Conservation (phyloP, 495 filamentous ascomycete genomes). For the Neurospora sp. region DNA sequence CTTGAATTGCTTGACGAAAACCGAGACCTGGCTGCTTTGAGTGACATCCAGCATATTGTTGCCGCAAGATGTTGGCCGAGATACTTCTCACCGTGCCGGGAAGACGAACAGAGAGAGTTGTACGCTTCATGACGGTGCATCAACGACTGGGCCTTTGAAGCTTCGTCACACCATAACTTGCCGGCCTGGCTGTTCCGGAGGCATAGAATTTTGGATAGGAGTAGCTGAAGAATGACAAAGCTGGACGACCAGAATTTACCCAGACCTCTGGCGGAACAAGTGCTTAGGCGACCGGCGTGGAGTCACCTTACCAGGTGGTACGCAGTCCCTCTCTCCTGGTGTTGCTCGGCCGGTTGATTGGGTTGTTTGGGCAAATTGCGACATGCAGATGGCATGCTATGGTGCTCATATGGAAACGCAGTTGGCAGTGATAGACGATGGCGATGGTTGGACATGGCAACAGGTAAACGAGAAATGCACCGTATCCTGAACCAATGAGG, state of each 20-base stretch:
- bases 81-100: background rate
- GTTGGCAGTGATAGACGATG: background rate
- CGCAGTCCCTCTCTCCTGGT: background rate
- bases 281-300: background rate
- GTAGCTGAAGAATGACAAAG: background rate
- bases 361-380: constrained; percentile 15
- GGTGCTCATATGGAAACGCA: background rate
- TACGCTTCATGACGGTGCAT: background rate
- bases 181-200: background rate
- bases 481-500: background rate
- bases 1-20: background rate
- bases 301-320: background rate
- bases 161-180: background rate
- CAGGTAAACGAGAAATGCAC: background rate
- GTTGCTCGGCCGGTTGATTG: constrained; percentile 7
- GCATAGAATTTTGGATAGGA: background rate
- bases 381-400: constrained; percentile 6
- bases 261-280: background rate
- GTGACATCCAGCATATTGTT: background rate
- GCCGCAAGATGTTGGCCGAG: background rate
- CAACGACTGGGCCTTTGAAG: background rate
- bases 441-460: background rate
- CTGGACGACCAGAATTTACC: background rate
- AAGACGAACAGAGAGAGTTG: background rate
- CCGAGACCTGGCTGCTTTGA: background rate